These are phyloP conservation scores for Sicyos baderoa DNA, from an alignment of 306 rosid genomes.

Conservation along the genomic window DNA sequence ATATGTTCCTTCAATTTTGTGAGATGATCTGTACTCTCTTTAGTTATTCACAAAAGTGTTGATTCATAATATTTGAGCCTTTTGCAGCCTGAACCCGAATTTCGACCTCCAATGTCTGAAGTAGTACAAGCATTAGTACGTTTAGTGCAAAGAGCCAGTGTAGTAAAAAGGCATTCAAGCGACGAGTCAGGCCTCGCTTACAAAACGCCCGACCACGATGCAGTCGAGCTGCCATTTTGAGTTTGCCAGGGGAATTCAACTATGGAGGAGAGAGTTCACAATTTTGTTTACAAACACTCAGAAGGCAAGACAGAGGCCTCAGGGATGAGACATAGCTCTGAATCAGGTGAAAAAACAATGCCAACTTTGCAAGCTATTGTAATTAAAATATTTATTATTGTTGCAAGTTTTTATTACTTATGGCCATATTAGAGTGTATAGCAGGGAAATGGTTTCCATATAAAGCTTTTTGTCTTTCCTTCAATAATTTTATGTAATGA, in stretches of 20 bases:
- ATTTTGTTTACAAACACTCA: conserved; percentile 8
- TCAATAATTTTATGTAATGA: conserved; percentile 11
- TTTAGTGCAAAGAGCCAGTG: conserved; percentile 79
- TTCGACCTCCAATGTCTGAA: conserved; percentile 97
- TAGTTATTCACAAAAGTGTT: neutral
- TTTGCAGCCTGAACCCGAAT: conserved; percentile 82
- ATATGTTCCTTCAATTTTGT: too few species aligned
- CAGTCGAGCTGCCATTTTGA: conserved; percentile 54
- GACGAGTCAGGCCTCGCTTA: conserved; percentile 68
- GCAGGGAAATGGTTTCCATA: conserved; percentile 6
- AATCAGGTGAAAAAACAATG: conserved; percentile 10
- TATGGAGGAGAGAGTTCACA: neutral
- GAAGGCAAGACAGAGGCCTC: neutral
- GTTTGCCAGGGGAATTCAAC: neutral
- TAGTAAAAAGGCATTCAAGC: conserved; percentile 68
- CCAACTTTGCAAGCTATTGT: neutral
- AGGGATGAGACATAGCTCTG: neutral
- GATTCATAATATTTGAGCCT: neutral
- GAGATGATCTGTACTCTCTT: neutral
- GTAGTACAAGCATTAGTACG: conserved; percentile 93
- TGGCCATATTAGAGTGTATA: conserved; percentile 13
- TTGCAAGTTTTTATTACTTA: conserved; percentile 4
- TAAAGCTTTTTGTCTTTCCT: conserved; percentile 10
- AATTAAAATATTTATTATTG: conserved; percentile 3
- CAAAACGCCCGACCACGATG: conserved; percentile 75